phyloP scores from a whole-genome alignment of 352 stramenopile genomes.

The Globisporangium orthogonon region DNA sequence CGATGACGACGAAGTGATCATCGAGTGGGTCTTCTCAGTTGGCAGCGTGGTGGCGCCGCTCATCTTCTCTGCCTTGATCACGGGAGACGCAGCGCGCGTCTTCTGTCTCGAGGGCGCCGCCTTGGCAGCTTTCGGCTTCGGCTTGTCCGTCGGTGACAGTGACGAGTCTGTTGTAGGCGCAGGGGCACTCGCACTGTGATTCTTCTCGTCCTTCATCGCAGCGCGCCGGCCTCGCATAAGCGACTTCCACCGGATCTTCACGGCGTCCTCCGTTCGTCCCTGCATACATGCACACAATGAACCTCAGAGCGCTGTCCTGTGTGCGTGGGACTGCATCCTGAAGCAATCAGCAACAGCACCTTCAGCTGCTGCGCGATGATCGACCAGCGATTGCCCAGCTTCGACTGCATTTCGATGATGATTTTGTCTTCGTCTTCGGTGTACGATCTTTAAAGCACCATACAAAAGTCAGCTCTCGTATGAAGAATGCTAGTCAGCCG shows the following conservation, averaged over 20 bases:
- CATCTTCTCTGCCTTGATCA: conserved; percentile 18
- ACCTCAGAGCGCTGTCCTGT: not conserved
- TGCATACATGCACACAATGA: conserved; percentile 8
- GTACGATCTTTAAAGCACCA: conserved; percentile 43
- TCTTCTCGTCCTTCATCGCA: conserved; percentile 63
- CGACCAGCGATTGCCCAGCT: conserved; percentile 90
- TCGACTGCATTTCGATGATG: conserved; percentile 90
- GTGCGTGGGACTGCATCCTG: too few species aligned
- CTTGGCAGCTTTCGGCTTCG: conserved; percentile 28
- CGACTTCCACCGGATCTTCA: conserved; percentile 93
- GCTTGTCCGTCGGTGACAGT: conserved; percentile 13
- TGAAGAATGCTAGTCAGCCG: not conserved
- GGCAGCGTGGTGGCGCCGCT: conserved; percentile 1
- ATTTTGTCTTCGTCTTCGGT: conserved; percentile 90
- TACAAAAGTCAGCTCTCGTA: not conserved
- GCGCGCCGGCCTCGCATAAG: conserved; percentile 75
- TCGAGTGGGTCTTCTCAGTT: not conserved
- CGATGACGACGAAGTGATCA: not conserved
- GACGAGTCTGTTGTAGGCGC: not conserved
- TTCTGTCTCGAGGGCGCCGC: conserved; percentile 35
- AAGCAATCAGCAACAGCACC: conserved; percentile 19
- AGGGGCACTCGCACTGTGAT: not conserved
- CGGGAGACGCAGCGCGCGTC: conserved; percentile 23
- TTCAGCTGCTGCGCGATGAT: conserved; percentile 90
- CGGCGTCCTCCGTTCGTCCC: conserved; percentile 89